Conservation (phyloP, 257 asterid genomes). For the Echium plantagineum region DNA sequence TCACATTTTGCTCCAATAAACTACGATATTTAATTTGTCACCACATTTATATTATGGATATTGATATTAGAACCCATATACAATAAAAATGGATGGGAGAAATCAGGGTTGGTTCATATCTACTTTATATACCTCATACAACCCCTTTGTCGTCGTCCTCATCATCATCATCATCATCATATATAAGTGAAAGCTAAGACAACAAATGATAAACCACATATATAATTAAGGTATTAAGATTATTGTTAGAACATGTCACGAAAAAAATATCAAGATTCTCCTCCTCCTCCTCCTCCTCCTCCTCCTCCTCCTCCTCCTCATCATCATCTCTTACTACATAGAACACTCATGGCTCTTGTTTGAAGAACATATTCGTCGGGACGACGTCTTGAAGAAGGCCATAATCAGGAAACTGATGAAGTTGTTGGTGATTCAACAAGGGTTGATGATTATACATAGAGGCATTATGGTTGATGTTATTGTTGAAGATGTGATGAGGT, state of each 20-base stretch:
- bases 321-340: background rate
- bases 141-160: no score
- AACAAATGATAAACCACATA: background rate
- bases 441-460: conserved; percentile 15
- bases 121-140: background rate
- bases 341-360: conserved; percentile 20
- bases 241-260: conserved; percentile 1
- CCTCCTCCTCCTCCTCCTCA: background rate
- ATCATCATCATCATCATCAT: background rate
- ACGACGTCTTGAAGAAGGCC: conserved; percentile 34
- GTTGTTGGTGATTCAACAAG: conserved; percentile 9
- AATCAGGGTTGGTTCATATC: no score
- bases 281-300: background rate
- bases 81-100: no score
- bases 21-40: no score
- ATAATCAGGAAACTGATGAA: conserved; percentile 17
- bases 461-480: background rate
- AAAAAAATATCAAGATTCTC: background rate
- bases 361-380: conserved; percentile 28
- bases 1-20: no score
- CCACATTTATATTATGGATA: no score
- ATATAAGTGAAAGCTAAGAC: no score
- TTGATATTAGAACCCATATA: no score
- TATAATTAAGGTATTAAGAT: background rate
- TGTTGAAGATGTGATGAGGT: conserved; percentile 7